These are phyloP conservation scores for Aphanomyces stellatus DNA, from an alignment of 352 stramenopile genomes.

Conservation along the genomic window DNA sequence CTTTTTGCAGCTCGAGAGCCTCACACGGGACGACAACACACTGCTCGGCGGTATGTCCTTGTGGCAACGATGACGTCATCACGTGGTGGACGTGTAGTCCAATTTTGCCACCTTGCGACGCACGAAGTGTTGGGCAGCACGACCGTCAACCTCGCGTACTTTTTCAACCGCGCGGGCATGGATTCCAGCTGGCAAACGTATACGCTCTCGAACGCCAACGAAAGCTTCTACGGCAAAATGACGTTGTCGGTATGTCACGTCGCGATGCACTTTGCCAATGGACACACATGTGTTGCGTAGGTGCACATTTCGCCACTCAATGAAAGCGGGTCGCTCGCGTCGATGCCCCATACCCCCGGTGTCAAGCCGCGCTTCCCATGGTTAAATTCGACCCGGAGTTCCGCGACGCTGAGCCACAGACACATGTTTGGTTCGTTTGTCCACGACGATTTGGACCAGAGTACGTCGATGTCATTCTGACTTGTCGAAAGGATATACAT, in stretches of 20 bases:
- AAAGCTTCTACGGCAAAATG: constrained; percentile 80
- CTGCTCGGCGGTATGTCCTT: constrained; percentile 27
- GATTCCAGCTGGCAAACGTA: constrained; percentile 48
- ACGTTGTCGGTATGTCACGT: constrained; percentile 24
- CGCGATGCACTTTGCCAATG: neutral
- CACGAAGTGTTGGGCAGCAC: constrained; percentile 73
- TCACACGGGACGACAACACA: constrained; percentile 80
- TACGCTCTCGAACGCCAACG: constrained; percentile 71
- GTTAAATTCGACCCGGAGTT: neutral
- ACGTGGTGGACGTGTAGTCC: constrained; percentile 28
- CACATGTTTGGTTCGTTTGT: constrained; percentile 8
- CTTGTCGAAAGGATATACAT: no score
- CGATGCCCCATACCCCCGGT: neutral
- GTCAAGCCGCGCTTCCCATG: neutral
- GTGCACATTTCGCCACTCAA: constrained; percentile 16
- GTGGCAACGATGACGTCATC: neutral
- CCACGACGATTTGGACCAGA: constrained; percentile 3
- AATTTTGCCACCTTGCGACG: constrained; percentile 65
- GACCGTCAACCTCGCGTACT: constrained; percentile 73
- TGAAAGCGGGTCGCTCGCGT: neutral
- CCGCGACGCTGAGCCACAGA: neutral
- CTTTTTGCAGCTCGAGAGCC: constrained; percentile 72
- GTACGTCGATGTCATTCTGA: no score
- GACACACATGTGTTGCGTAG: neutral
- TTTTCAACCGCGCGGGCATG: constrained; percentile 43